Conservation (phyloP, 2,329 filamentous ascomycete species). For the Chrysosphaeria jannelii region DNA sequence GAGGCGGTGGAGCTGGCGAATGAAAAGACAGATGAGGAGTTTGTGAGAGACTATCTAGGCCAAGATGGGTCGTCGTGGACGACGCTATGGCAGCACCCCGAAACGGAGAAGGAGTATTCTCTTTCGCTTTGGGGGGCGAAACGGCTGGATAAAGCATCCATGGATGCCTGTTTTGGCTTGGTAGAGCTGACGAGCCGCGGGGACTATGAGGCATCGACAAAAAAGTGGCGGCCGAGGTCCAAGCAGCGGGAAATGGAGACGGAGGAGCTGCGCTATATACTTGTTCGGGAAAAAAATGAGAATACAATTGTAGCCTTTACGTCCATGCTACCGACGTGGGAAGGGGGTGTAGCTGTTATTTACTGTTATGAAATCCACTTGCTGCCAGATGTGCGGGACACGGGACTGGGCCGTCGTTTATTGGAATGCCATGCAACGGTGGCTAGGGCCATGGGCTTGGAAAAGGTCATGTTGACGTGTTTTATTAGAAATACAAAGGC, state of each 20-base stretch:
- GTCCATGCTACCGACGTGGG: constrained; percentile 43
- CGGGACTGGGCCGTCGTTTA: constrained; percentile 29
- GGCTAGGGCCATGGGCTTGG: constrained; percentile 21
- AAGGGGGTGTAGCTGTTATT: constrained; percentile 31
- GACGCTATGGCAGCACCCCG: neutral
- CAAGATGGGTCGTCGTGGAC: constrained; percentile 11
- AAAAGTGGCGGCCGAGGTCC: constrained; percentile 28
- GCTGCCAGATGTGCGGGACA: constrained; percentile 17
- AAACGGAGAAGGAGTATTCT: constrained; percentile 1
- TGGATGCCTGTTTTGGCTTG: constrained; percentile 21
- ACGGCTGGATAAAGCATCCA: no score
- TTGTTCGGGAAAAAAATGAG: constrained; percentile 12
- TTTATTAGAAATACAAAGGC: constrained; percentile 30
- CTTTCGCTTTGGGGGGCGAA: constrained; percentile 7
- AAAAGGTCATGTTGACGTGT: constrained; percentile 47
- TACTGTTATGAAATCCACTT: constrained; percentile 64
- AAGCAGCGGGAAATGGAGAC: constrained; percentile 42
- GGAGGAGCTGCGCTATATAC: constrained; percentile 33
- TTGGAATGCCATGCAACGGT: constrained; percentile 23
- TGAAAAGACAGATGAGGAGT: constrained; percentile 15
- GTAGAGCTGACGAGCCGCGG: constrained; percentile 30
- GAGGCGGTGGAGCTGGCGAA: constrained; percentile 19
- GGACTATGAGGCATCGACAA: constrained; percentile 30
- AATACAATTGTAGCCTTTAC: constrained; percentile 20
- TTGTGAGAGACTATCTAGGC: constrained; percentile 17